phyloP scores from a whole-genome alignment of 495 filamentous ascomycete species.

The Aspergillus sclerotiicarbonarius region DNA sequence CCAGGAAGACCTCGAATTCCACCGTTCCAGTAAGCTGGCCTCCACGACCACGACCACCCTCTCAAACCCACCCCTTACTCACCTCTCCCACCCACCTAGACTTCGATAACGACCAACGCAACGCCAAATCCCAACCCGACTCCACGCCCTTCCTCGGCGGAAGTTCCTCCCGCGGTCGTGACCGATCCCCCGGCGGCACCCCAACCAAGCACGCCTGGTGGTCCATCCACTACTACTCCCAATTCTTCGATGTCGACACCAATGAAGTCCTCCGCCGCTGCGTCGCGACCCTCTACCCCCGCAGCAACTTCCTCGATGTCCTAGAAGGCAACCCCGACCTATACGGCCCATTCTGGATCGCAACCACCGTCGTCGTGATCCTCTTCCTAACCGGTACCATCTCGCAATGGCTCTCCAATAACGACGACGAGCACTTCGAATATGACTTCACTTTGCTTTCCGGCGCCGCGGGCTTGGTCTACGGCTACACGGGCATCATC shows the following conservation, averaged over 20 bases:
- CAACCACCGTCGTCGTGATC: slow-evolving; percentile 93
- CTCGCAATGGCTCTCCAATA: slow-evolving; percentile 73
- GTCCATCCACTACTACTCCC: slow-evolving; percentile 90
- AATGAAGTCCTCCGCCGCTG: slow-evolving; percentile 80
- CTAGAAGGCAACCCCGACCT: slow-evolving; percentile 96
- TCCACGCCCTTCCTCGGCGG: slow-evolving; percentile 63
- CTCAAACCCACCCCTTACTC: background rate
- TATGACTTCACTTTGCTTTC: slow-evolving; percentile 85
- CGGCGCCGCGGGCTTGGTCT: slow-evolving; percentile 85
- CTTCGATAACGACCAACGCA: slow-evolving; percentile 53
- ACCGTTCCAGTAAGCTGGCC: slow-evolving; percentile 71
- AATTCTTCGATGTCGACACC: slow-evolving; percentile 98
- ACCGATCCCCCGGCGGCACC: slow-evolving; percentile 43
- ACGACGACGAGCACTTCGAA: slow-evolving; percentile 60
- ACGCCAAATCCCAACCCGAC: slow-evolving; percentile 56
- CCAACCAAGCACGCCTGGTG: slow-evolving; percentile 85
- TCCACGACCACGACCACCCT: background rate
- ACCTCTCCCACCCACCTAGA: slow-evolving; percentile 29
- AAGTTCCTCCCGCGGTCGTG: slow-evolving; percentile 39
- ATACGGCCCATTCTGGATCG: slow-evolving; percentile 97
- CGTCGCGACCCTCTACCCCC: slow-evolving; percentile 78
- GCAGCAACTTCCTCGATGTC: slow-evolving; percentile 92
- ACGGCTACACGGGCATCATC: slow-evolving; percentile 86
- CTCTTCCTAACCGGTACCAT: slow-evolving; percentile 94
- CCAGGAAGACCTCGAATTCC: slow-evolving; percentile 98